Base-by-base conservation (phyloP, 2,329 filamentous ascomycete genomes). In the Ilyonectria mors-panacis region DNA sequence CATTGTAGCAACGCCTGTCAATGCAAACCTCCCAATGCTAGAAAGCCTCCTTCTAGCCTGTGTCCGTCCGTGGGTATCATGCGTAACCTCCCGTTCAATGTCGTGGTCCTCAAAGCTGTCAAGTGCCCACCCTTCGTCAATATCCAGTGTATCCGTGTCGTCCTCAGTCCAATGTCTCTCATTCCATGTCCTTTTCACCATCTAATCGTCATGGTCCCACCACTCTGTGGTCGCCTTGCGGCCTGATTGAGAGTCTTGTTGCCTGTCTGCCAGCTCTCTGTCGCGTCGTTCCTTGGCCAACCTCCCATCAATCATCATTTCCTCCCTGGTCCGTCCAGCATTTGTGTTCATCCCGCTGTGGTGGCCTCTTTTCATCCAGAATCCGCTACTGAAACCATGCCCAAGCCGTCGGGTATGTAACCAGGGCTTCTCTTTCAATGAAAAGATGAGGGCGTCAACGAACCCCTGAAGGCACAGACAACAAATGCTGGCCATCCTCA, bases 381-480 rank as follows among this genome's bases (percentile, higher is more conserved):
- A 68, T 63, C 65, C 37, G 6, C 70, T 13, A 0, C 71, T 66
- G 23, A 69, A 64, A 3, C 63, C 42, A 17, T 64, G 55, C 1
- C 67, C 63, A 12, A 50, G 57, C 72, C 62, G 60, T 70, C 60
- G 26, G 63, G 72, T 48, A 19, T 77, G 75, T 8, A 71, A 71
- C 92, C 92, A 95, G 0, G 93, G 93, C 76, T 89, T 89, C 78
- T 95, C 93, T 50, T 92, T 86, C 33, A 87, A 82, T 33, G 86
- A 87, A 78, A 95, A 95, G 23, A 95, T 85, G 62, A 87, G 78
- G 67, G 90, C 89, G 75, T 95, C 91, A 1, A 90, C 88, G 1
- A 89, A 84, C 2, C 92, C 92, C 78, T 94, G 92, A 39, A 88
- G 83, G 53, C 85, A 88, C 35, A 94, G 77, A 73, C 85, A 92